Conservation (phyloP, 148 eudicot genomes). For the Cornus controversa region DNA sequence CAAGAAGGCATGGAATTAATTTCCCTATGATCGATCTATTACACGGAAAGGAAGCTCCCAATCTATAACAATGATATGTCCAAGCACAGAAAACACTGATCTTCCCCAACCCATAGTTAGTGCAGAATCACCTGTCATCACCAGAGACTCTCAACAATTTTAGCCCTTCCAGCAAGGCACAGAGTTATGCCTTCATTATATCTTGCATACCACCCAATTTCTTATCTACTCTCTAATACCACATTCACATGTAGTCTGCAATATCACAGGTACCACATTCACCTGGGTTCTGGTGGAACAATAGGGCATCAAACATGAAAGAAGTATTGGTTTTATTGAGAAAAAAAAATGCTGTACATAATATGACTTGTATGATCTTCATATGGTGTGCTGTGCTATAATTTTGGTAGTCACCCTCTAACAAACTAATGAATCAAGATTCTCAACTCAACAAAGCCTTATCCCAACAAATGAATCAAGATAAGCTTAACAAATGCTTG, state of each 20-base stretch:
- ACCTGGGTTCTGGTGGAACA: background rate
- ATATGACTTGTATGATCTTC: too few species aligned
- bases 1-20: background rate
- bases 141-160: background rate
- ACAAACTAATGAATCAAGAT: background rate
- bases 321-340: background rate
- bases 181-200: background rate
- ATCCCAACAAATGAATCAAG: conserved; percentile 14
- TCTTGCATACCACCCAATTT: background rate
- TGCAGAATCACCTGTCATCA: background rate
- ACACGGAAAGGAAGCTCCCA: background rate
- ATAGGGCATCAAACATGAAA: background rate
- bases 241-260: background rate
- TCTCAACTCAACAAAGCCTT: background rate
- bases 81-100: too few species aligned
- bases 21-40: too few species aligned
- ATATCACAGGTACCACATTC: background rate
- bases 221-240: too few species aligned
- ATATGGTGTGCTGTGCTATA: too few species aligned
- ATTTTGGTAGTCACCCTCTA: too few species aligned
- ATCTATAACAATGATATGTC: too few species aligned
- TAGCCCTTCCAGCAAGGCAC: background rate
- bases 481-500: background rate
- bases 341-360: too few species aligned
- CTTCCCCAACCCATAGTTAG: too few species aligned